Conservation (phyloP, 2,329 filamentous ascomycete species). For the Sarocladium kiliense region DNA sequence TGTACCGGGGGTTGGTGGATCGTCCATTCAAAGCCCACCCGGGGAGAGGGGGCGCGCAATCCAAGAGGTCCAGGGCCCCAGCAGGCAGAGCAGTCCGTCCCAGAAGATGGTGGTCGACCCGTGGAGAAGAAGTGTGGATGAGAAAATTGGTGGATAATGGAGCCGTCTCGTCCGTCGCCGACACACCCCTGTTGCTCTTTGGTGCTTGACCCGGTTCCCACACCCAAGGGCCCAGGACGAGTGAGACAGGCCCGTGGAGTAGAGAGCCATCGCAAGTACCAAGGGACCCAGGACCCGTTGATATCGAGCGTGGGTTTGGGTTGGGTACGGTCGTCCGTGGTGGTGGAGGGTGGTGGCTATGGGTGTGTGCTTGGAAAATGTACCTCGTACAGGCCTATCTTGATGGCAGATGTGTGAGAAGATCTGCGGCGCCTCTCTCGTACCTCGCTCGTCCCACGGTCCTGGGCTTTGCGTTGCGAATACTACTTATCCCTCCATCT, state of each 20-base stretch:
- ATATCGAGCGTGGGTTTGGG: constrained; percentile 2
- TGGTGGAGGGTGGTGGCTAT: neutral
- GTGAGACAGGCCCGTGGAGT: constrained; percentile 5
- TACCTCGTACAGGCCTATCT: constrained; percentile 1
- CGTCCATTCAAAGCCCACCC: constrained; percentile 2
- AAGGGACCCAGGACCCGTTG: constrained; percentile 1
- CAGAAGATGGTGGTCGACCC: neutral
- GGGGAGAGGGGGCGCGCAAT: neutral
- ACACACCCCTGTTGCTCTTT: constrained; percentile 5
- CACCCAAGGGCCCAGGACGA: constrained; percentile 4
- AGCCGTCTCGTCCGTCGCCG: constrained; percentile 8
- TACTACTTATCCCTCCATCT: constrained; percentile 42
- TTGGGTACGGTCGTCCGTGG: neutral
- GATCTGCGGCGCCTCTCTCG: constrained; percentile 2
- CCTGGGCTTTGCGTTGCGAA: constrained; percentile 2
- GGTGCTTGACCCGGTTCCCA: neutral
- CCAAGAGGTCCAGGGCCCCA: neutral
- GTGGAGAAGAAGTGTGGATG: constrained; percentile 9
- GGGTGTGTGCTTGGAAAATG: constrained; percentile 4
- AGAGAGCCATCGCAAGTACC: constrained; percentile 4
- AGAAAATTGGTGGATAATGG: neutral
- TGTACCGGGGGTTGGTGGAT: constrained; percentile 1
- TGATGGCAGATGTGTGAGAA: neutral
- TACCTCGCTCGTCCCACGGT: constrained; percentile 7
- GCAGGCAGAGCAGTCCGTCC: neutral